These are phyloP conservation scores for Fraxinus angustifolia DNA, from an alignment of 305 asterid species.

Conservation along the genomic window DNA sequence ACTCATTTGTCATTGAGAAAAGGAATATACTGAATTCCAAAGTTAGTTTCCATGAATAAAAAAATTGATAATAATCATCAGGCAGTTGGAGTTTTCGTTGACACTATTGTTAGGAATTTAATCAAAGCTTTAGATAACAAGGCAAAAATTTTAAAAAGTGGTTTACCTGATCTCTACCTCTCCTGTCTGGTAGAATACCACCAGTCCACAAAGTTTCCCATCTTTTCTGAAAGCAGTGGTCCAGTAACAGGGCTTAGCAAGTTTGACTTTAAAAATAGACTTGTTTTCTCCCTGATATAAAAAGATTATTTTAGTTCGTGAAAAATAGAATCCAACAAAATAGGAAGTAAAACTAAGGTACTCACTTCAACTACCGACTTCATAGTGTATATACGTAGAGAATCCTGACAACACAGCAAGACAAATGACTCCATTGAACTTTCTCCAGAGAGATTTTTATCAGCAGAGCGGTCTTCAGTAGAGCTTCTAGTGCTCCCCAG, in stretches of 20 bases:
- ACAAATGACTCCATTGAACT: conserved; percentile 46
- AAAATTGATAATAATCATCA: not conserved
- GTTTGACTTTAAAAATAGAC: conserved; percentile 59
- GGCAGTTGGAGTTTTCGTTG: conserved; percentile 1
- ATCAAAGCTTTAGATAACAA: conserved; percentile 11
- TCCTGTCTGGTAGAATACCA: conserved; percentile 69
- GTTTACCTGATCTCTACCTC: conserved; percentile 74
- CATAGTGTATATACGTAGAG: conserved; percentile 48
- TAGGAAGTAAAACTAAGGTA: conserved; percentile 20
- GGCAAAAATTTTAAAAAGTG: conserved; percentile 22
- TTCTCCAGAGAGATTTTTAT: conserved; percentile 31
- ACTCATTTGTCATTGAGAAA: conserved; percentile 7
- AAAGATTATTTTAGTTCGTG: conserved; percentile 22
- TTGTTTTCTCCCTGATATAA: conserved; percentile 64
- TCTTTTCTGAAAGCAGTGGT: conserved; percentile 55
- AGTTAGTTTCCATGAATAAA: conserved; percentile 2
- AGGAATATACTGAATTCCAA: conserved; percentile 1
- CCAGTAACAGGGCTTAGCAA: conserved; percentile 75
- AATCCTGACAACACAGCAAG: conserved; percentile 71
- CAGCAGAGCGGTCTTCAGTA: conserved; percentile 32
- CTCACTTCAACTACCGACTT: conserved; percentile 69
- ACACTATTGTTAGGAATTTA: conserved; percentile 13
- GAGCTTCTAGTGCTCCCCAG: conserved; percentile 40
- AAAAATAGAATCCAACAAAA: conserved; percentile 19
- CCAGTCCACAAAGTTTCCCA: conserved; percentile 51